Evolutionary conservation across 169 alveolate species (phyloP), one percentile per base, ranked within the genome.

Genomic region (Plasmodium relictum): DNA sequence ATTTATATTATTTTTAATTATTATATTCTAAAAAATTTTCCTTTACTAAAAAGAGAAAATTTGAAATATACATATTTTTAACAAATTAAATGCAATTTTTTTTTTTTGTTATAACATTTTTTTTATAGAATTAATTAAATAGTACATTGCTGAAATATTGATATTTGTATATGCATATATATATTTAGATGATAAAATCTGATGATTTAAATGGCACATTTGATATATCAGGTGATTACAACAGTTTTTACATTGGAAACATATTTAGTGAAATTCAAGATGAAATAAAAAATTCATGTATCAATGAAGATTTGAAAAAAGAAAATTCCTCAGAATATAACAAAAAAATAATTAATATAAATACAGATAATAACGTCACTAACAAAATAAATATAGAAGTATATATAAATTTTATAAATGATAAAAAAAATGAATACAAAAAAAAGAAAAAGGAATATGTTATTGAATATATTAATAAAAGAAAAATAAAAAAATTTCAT

Each of bases 241-340:
- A 31, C 68, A 58, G 78, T 50, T 50, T 65, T 26, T 78, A 26
- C 68, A 78, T 78, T 63, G 89, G 70, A 52, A 78, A 78, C 31
- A 78, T 78, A 78, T 78, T 78, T 37, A 78, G 76, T 66, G 89
- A 78, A 78, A 78, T 78, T 78, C 74, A 78, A 66, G 61, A 78
- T 63, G 89, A 78, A 66, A 78, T 78, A 78, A 78, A 78, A 16
- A 78, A 78, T 59, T 42, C 73, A 39, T 20, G 61, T 78, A 59
- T 37, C 63, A 18, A 12, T 45, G 68, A 45, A 41, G 20, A 48
- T 20, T 5, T 48, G 8, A 37, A 65, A 65, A 66, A 44, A 22
- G 4, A 20, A 65, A 44, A 78, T 24, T 22, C 24, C 9, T 12
- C 42, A 31, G 58, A 66, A 12, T 41, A 39, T 58, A 22, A 62